Base-by-base conservation (phyloP, 1,284 basidiomycete genomes). In the Pseudozyma thailandica region DNA sequence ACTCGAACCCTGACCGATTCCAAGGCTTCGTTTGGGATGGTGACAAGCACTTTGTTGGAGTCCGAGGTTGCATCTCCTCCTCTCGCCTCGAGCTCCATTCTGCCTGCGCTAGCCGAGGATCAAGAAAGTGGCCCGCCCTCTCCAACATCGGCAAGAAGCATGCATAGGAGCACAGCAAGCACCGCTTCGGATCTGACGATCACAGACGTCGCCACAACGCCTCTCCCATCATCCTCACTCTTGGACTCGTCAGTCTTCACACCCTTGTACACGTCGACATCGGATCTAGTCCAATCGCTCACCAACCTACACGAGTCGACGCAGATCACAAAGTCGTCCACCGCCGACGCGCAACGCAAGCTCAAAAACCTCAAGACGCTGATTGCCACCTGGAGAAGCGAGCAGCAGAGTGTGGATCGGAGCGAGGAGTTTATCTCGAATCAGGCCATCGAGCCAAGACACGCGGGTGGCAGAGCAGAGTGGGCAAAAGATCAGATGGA, bases 231-330 rank as follows among this genome's bases (percentile, higher is more conserved):
- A 2, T 13, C 27, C n/a, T 1, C 39, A n/a, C 18, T 45, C 0
- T 1, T 64, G 0, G 49, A 69, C 15, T 13, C 23, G 1, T 9
- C 43, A 0, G 23, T 54, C 1, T 61, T 73, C 33, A 8, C 50
- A 0, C 55, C 55, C 0, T 47, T 75, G 3, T 64, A 70, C 31
- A 50, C 52, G 1, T 42, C 57, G 0, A 75, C 71, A 3, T 20
- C 31, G 1, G n/a, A 33, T 5, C 51, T 77, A 8, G 18, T 77
- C 0, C 1, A 21, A 0, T 54, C 56, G 6, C 41, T 77, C 3
- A 47, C 28, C 0, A 30, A n/a, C 0, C 25, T 77, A 30, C 65
- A 77, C 47, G 75, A 77, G 31, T 69, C 72, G 26, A 53, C 65
- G 2, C 75, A 77, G 50, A 66, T 77, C 3, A 59, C 62, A 4